Evolutionary conservation across 768 basidiomycete species (phyloP), one percentile per base, ranked within the genome.

Genomic region (Leccinum pellstonianum): DNA sequence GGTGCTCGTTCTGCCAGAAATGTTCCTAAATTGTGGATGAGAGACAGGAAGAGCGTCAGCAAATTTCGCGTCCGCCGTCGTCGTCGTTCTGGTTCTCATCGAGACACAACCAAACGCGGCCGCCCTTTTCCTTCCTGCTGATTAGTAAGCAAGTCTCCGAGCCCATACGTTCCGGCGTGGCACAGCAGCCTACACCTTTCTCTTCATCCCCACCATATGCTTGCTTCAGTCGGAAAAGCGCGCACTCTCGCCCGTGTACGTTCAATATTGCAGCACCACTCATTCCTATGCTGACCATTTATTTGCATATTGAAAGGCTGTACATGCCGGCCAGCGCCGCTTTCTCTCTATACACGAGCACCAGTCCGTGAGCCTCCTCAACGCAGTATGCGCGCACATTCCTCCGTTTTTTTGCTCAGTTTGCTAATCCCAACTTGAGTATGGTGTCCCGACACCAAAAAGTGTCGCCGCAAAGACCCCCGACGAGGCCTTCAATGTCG

Each of bases 261-360:
- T 66, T 1, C 38, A 17, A 12, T 19, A 2, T 17, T 25, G 21
- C 11, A 6, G 2, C 49, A 15, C 37, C 3, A 31, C 50, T 9
- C 53, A 58, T 27, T 12, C 31, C 3, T 47, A 2, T 55, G 37
- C 52, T 60, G 29, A 58, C 33, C 14, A 10, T 47, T 35, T 21
- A 7, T 43, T 38, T 25, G 8, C 41, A 19, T 10, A 43, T 41
- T 50, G 27, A 49, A 59, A 91, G 89, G 77, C 79, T 73, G 83
- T 80, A 67, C 86, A 85, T 83, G 84, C 85, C 69, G 84, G 87
- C 72, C 94, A 95, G 83, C 91, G 82, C 79, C 91, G 95, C 64
- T 90, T 86, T 74, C 86, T 98, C 68, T 96, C 94, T 25, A 95
- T 99, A 69, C 97, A 99, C 77, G 97, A 99, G 79, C 93, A 97